A percentile compares a stretch with the other conserved stretches of the same genome.
Conservation (phyloP, 75 land plant genomes). For the Adiantum capillusveneris region DNA sequence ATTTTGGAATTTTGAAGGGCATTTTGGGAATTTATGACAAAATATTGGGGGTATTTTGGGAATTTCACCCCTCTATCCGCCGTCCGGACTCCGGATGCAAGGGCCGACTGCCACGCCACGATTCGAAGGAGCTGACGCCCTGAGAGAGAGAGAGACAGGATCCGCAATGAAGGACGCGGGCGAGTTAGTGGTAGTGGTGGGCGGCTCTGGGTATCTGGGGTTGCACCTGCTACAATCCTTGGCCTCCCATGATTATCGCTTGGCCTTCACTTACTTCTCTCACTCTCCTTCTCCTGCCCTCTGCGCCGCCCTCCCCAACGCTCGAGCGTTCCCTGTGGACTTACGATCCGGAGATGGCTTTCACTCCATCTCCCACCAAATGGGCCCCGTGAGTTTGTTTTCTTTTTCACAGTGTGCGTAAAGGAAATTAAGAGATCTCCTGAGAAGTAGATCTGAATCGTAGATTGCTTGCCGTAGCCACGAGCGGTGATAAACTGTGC, state of each 20-base stretch:
- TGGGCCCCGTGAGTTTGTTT: constrained; percentile 52
- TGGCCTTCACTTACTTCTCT: constrained; percentile 67
- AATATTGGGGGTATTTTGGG: too few relatives aligned
- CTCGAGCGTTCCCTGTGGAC: constrained; percentile 54
- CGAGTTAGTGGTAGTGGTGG: constrained; percentile 55
- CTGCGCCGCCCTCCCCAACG: constrained; percentile 30
- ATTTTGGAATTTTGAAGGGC: too few relatives aligned
- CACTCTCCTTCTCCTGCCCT: constrained; percentile 29
- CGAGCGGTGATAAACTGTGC: constrained; percentile 84
- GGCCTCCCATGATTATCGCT: constrained; percentile 8
- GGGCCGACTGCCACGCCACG: too few relatives aligned
- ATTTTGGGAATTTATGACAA: too few relatives aligned
- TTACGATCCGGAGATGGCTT: constrained; percentile 71
- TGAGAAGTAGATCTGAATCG: too few relatives aligned
- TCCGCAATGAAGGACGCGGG: too few relatives aligned
- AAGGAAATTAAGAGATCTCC: too few relatives aligned
- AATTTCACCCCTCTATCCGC: too few relatives aligned
- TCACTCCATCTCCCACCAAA: constrained; percentile 28
- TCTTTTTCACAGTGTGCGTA: too few relatives aligned
- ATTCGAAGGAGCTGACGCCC: too few relatives aligned
- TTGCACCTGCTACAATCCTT: constrained; percentile 61
- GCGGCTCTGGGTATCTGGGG: constrained; percentile 88
- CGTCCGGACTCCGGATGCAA: too few relatives aligned
- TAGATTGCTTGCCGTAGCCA: constrained; percentile 35
- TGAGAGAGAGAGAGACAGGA: too few relatives aligned